Evolutionary conservation across 2,329 filamentous ascomycete genomes (phyloP).

Genomic region (Aspergillus uvarum): DNA sequence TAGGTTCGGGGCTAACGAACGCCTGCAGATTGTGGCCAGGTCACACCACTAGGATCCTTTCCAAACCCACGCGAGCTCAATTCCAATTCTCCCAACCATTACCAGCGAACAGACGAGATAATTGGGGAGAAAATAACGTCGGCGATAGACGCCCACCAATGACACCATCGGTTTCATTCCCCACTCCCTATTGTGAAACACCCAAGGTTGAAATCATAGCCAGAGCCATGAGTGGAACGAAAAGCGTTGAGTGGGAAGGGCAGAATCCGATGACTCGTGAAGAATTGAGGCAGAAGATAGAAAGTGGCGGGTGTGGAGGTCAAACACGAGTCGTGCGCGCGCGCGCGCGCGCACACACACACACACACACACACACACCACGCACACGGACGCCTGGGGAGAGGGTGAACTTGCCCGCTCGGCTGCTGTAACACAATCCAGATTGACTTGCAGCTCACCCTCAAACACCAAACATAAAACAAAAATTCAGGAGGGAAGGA

Average conservation of each 20-base stretch:
- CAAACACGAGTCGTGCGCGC: neutral
- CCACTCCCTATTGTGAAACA: neutral
- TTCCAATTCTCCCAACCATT: neutral
- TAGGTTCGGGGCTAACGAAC: slow-evolving; percentile 14
- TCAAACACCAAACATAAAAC: neutral
- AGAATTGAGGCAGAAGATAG: neutral
- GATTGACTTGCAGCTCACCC: neutral
- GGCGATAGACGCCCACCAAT: neutral
- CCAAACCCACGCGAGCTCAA: slow-evolving; percentile 1
- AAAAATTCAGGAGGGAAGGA: neutral
- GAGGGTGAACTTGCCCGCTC: neutral
- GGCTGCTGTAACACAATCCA: neutral
- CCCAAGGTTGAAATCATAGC: neutral
- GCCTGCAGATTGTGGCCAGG: slow-evolving; percentile 8
- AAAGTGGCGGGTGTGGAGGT: neutral
- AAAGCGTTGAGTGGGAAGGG: neutral
- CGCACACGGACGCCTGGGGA: no score
- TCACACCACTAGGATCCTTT: neutral
- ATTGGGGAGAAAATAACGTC: neutral
- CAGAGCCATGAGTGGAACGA: neutral
- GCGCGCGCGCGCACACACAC: no score
- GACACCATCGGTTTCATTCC: neutral
- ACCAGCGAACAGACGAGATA: neutral
- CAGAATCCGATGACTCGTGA: neutral
- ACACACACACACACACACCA: no score